Percentiles rank a stretch among this genome's conserved stretches.
These are phyloP conservation scores for Cutaneotrichosporon curvatum DNA, from an alignment of 1,284 basidiomycete genomes.

Conservation along the genomic window DNA sequence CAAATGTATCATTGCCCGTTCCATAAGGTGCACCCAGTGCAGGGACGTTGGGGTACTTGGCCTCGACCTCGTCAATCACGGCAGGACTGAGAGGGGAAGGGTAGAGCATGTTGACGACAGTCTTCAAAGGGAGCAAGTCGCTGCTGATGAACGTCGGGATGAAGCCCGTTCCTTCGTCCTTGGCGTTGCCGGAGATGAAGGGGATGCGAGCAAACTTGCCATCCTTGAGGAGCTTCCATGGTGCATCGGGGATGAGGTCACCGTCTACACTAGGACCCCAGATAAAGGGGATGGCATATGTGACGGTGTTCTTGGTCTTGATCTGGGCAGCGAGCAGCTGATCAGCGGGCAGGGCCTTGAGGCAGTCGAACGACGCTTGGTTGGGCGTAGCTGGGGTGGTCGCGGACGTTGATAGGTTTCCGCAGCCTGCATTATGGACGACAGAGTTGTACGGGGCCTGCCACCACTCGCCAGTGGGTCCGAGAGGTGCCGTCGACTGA, in stretches of 20 bases:
- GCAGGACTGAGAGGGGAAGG: background rate
- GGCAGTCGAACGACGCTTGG: conserved; percentile 1
- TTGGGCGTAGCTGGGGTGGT: background rate
- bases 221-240: conserved; percentile 30
- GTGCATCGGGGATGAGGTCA: conserved; percentile 34
- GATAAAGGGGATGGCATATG: too few species aligned
- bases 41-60: background rate
- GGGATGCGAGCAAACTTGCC: conserved; percentile 39
- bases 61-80: background rate
- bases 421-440: background rate
- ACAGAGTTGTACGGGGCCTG: conserved; percentile 1
- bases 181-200: conserved; percentile 41
- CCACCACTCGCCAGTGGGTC: background rate
- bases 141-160: too few species aligned
- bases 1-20: conserved; percentile 41
- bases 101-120: too few species aligned
- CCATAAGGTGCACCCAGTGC: conserved; percentile 22
- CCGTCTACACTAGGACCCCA: conserved; percentile 37
- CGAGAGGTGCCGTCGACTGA: background rate
- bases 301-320: too few species aligned
- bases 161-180: conserved; percentile 28
- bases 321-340: conserved; percentile 1
- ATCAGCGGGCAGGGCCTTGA: background rate
- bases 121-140: too few species aligned
- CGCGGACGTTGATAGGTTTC: background rate